Conservation (phyloP, 1,139 yeast genomes). For the Sugiyamaella pinicola region DNA sequence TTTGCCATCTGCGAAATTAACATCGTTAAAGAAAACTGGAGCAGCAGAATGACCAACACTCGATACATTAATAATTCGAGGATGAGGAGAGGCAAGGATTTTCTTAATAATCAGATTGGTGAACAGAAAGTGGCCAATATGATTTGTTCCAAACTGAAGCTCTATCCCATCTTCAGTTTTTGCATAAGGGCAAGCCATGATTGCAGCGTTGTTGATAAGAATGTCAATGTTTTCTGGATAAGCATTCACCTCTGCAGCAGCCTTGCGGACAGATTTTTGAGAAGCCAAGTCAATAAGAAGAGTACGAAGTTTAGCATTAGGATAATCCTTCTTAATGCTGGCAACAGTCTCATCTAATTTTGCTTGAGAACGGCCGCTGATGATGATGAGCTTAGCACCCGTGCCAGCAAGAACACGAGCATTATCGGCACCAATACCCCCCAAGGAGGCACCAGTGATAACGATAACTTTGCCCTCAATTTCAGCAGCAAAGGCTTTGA, state of each 20-base stretch:
- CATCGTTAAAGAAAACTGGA: constrained; percentile 37
- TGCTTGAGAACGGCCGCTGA: constrained; percentile 33
- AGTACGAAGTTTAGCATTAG: constrained; percentile 12
- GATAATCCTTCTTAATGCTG: constrained; percentile 13
- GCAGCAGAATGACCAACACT: constrained; percentile 59
- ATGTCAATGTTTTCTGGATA: constrained; percentile 20
- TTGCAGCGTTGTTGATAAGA: constrained; percentile 26
- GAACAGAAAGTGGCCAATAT: constrained; percentile 57
- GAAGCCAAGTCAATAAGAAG: constrained; percentile 22
- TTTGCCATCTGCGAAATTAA: constrained; percentile 27
- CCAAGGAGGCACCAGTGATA: constrained; percentile 36
- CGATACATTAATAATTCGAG: constrained; percentile 65
- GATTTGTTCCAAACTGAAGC: constrained; percentile 71
- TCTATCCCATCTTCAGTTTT: constrained; percentile 60
- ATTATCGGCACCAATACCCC: constrained; percentile 35
- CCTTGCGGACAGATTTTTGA: constrained; percentile 19
- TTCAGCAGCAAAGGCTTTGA: constrained; percentile 11
- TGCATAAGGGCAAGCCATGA: constrained; percentile 24
- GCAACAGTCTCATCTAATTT: constrained; percentile 26
- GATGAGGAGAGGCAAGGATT: constrained; percentile 34
- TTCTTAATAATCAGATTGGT: constrained; percentile 24
- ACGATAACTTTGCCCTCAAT: constrained; percentile 41
- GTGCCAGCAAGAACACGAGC: constrained; percentile 28
- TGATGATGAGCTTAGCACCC: constrained; percentile 33
- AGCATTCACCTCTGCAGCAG: constrained; percentile 18